Evolutionary conservation across 768 basidiomycete species (phyloP), one percentile per base, ranked within the genome.

Genomic region (Leccinellum rugosiceps): DNA sequence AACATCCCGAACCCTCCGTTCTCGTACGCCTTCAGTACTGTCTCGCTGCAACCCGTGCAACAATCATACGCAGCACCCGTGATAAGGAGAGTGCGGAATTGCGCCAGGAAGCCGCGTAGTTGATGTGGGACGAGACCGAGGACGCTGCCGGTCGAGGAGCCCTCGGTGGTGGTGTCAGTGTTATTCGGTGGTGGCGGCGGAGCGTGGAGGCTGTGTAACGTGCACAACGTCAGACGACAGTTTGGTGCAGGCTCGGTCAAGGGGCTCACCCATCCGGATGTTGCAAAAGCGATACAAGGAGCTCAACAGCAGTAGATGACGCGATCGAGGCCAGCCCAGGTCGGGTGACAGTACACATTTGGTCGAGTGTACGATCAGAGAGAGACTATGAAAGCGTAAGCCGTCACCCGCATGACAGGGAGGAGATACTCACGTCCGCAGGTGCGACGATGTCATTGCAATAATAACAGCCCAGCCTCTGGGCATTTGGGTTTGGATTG

Each of bases 391-490:
- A 19, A 13, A 15, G 14, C 2, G 47, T 47, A 5, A 30, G 19
- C 4, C 13, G 25, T 19, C 4, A 21, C 15, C 13, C 13, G 3
- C 6, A 30, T 19, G 15, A 11, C 10, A n/a, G 10, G 4, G 38
- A 6, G 1, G 23, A 35, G 44, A 26, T 11, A 73, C 80, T 67
- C 76, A 96, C 95, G 71, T 99, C 95, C 17, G 90, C 84, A 8
- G 97, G 95, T 0, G 96, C 97, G 38, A 98, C 94, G 56, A 98
- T 91, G 62, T 99, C 97, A 65, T 98, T 98, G 74, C 97, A 99
- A 69, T 93, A 99, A 70, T 99, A 98, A 68, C 97, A 99, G 4
- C 97, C 96, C 31, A 99, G 75, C 13, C 80, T 71, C 13, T 59
- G 62, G 3, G 74, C 73, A 28, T 75, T 59, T 14, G 54, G 48